These are phyloP conservation scores for Chytriomyces hyalinus DNA, from an alignment of 192 early-diverging fungal species.

Conservation along the genomic window DNA sequence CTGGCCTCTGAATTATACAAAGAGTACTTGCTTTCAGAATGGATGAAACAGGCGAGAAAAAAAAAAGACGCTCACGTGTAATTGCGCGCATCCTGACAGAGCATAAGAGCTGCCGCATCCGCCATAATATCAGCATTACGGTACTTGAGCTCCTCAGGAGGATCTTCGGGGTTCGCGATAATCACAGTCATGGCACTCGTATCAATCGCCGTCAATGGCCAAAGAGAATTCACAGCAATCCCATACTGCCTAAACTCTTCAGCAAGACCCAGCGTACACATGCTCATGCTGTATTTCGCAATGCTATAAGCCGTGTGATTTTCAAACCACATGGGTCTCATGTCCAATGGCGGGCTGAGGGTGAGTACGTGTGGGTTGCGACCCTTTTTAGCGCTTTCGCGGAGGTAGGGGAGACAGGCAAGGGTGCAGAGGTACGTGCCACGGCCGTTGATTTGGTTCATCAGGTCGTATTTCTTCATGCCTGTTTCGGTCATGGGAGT, in stretches of 20 bases:
- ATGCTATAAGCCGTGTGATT: constrained; percentile 52
- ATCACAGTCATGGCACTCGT: constrained; percentile 69
- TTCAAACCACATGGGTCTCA: constrained; percentile 75
- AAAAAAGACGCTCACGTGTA: background rate
- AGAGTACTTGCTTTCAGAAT: too few relatives aligned
- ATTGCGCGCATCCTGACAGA: constrained; percentile 55
- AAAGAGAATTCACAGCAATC: constrained; percentile 77
- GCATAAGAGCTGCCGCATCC: constrained; percentile 71
- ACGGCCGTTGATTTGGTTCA: constrained; percentile 75
- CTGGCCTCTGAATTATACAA: constrained; percentile 28
- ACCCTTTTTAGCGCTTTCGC: constrained; percentile 56
- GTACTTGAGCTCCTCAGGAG: constrained; percentile 21
- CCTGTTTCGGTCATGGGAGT: constrained; percentile 44
- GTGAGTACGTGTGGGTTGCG: constrained; percentile 77
- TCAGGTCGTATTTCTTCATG: constrained; percentile 41
- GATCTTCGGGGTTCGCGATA: constrained; percentile 21
- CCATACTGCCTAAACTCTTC: constrained; percentile 70
- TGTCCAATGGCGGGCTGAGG: constrained; percentile 70
- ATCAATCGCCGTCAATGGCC: constrained; percentile 78
- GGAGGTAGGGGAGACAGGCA: constrained; percentile 70
- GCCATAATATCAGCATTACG: constrained; percentile 71
- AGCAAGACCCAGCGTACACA: constrained; percentile 74
- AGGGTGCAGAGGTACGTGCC: constrained; percentile 83
- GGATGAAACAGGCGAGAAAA: constrained; percentile 49
- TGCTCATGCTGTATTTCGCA: constrained; percentile 68